These are phyloP conservation scores for Candida lessepsii DNA, from an alignment of 805 yeast genomes.

Conservation along the genomic window DNA sequence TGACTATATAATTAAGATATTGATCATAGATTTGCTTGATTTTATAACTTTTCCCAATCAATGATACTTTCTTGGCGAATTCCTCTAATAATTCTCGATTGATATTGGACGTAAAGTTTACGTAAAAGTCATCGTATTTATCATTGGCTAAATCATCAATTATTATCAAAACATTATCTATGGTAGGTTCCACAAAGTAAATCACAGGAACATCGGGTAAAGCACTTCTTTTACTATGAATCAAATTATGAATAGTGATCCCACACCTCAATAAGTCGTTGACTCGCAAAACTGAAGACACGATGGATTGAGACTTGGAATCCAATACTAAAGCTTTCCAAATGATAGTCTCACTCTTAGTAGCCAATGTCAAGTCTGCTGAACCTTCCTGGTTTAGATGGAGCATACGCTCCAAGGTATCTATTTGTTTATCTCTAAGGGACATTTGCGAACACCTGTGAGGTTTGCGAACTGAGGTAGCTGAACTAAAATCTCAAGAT, in stretches of 20 bases:
- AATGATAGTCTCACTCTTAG: conserved; percentile 62
- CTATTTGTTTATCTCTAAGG: conserved; percentile 14
- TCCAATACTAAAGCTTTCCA: conserved; percentile 95
- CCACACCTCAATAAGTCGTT: conserved; percentile 89
- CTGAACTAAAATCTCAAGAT: neutral
- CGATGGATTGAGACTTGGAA: conserved; percentile 72
- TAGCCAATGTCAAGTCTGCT: conserved; percentile 52
- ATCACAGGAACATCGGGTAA: conserved; percentile 94
- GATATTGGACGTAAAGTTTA: conserved; percentile 83
- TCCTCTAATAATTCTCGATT: conserved; percentile 80
- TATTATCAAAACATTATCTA: conserved; percentile 67
- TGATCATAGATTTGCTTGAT: conserved; percentile 93
- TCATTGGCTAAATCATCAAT: conserved; percentile 72
- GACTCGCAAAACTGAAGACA: conserved; percentile 89
- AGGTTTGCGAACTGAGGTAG: neutral
- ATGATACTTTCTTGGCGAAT: conserved; percentile 78
- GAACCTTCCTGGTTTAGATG: conserved; percentile 68
- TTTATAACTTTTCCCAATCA: conserved; percentile 64
- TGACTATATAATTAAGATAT: conserved; percentile 85
- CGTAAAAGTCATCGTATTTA: conserved; percentile 73
- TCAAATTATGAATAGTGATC: conserved; percentile 81
- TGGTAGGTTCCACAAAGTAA: conserved; percentile 86
- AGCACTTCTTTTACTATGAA: conserved; percentile 70
- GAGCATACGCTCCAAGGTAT: conserved; percentile 72
- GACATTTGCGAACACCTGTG: neutral